Conservation (phyloP, 352 stramenopile species). For the Globisporangium cederbergense region DNA sequence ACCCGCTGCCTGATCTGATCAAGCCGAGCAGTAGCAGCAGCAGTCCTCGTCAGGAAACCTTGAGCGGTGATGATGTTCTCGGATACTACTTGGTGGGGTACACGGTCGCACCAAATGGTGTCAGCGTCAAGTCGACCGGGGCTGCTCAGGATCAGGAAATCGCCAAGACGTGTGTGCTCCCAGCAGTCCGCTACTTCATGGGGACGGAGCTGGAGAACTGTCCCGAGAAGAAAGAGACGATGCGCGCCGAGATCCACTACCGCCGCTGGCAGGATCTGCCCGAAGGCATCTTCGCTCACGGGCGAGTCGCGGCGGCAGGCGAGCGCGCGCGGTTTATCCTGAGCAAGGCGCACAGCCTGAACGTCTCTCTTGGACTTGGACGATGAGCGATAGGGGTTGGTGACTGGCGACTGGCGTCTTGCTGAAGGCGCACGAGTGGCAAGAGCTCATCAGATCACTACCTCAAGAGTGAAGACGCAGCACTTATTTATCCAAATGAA, state of each 20-base stretch:
- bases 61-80: slow-evolving; percentile 8
- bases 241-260: slow-evolving; percentile 61
- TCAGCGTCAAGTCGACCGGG: not conserved
- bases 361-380: slow-evolving; percentile 50
- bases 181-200: slow-evolving; percentile 73
- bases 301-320: slow-evolving; percentile 51
- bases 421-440: not conserved
- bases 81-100: slow-evolving; percentile 80
- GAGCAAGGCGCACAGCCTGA: slow-evolving; percentile 59
- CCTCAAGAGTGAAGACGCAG: not conserved
- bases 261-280: slow-evolving; percentile 71
- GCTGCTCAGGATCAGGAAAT: slow-evolving; percentile 25
- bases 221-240: slow-evolving; percentile 51
- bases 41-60: not conserved
- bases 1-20: slow-evolving; percentile 70
- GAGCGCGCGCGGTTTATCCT: slow-evolving; percentile 81
- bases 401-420: not conserved
- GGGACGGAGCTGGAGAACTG: slow-evolving; percentile 66
- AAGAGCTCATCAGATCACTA: not conserved
- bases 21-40: slow-evolving; percentile 13
- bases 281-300: slow-evolving; percentile 52
- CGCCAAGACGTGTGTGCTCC: slow-evolving; percentile 41
- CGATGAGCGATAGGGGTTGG: slow-evolving; percentile 21
- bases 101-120: slow-evolving; percentile 28
- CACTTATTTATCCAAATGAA: slow-evolving; percentile 15